phyloP scores from a whole-genome alignment of 176 grass and related monocot species.

The Lolium multiflorum region DNA sequence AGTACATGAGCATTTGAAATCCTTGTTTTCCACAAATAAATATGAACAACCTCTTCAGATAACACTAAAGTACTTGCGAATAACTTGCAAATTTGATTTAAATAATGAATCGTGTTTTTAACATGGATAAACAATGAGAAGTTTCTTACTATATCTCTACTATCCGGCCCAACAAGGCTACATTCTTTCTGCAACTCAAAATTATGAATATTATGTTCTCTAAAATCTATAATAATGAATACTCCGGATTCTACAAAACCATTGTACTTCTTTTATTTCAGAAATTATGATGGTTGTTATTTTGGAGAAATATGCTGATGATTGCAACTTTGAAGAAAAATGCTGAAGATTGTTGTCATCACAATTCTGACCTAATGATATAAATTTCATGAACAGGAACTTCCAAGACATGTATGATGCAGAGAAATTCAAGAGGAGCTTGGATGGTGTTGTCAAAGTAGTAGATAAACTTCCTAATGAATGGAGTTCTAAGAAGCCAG shows the following conservation, averaged over 20 bases:
- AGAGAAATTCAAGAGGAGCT: conserved; percentile 67
- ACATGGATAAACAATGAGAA: too few relatives aligned
- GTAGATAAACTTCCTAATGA: conserved; percentile 61
- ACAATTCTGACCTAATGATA: conserved; percentile 28
- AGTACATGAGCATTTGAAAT: neutral
- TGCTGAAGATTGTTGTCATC: neutral
- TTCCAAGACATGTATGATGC: conserved; percentile 87
- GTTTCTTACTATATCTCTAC: too few relatives aligned
- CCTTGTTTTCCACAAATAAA: neutral
- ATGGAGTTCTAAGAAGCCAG: conserved; percentile 63
- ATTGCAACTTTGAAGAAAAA: neutral
- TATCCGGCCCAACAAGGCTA: too few relatives aligned
- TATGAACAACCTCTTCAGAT: neutral
- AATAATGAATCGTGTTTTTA: too few relatives aligned
- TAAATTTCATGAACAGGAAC: conserved; percentile 59
- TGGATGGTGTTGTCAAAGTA: conserved; percentile 73
- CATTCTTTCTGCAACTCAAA: conserved; percentile 17
- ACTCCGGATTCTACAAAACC: neutral
- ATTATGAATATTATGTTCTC: neutral
- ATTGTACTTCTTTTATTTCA: neutral
- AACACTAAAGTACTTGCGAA: neutral
- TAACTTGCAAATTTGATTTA: neutral
- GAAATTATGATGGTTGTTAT: neutral
- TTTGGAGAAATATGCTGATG: neutral
- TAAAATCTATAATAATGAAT: neutral